Base-by-base conservation (phyloP, 352 stramenopile species). In the Phytophthora idaei region DNA sequence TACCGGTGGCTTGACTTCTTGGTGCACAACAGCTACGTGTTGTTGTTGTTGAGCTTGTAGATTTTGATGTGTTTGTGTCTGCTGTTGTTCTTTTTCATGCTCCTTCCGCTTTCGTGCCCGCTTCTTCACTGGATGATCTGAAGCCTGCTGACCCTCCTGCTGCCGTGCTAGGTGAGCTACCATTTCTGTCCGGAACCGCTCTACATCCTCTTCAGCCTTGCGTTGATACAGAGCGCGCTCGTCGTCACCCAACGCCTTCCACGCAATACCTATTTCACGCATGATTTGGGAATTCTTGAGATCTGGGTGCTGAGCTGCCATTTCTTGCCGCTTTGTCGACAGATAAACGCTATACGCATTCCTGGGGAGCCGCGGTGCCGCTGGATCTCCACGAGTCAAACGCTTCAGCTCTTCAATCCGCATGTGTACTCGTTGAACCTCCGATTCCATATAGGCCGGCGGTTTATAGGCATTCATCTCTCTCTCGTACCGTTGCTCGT, bases 141-240 rank as follows among this genome's bases (percentile, higher is more conserved):
- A 25, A 61, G 27, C n/a, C 9, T 36, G 52, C 14, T 55, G 17
- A 15, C 53, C 37, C 25, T 64, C 34, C 15, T 73, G 28, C 27
- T 67, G 37, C 4, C 17, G 17, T 49, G 25, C 36, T 36, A 74
- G 27, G 60, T 83, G 63, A 34, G 12, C 28, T 28, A 87, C 77
- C 81, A 90, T 90, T 37, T 85, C 76, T 11, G 48, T 61, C 15
- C 80, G 55, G 27, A 90, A 89, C 25, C 81, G 77, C 10, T 77
- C 64, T 11, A 78, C 56, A 51, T 90, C 81, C 4, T 61, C 54
- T 48, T 85, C 71, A 21, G 77, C 81, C 49, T 80, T 73, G 4
- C 46, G 37, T 25, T 81, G 56, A 45, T 78, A 89, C 11, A 61
- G 54, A 9, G 67, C 53, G 17, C 68, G 74, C 4, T 85, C 76